Percentiles rank a stretch among this genome's conserved stretches.
Evolutionary conservation across 176 grass and related monocot species (phyloP).

Genomic region (Pontederia crassipes): DNA sequence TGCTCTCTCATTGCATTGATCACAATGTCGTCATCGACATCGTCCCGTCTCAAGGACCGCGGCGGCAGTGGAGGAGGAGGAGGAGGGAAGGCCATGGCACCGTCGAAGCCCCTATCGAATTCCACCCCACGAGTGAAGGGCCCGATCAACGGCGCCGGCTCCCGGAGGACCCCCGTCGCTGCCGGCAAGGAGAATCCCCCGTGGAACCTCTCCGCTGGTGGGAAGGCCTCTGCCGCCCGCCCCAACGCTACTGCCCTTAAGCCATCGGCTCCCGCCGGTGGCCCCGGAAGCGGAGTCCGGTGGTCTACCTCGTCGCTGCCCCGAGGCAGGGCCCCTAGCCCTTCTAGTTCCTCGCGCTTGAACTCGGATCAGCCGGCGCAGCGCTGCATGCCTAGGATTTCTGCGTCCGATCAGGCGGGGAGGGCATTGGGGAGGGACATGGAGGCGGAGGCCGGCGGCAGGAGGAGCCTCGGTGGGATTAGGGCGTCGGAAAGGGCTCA

Average conservation of each 20-base stretch:
- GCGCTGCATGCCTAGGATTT: slow-evolving; percentile 14
- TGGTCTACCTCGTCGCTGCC: slow-evolving; percentile 80
- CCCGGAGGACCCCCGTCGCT: slow-evolving; percentile 7
- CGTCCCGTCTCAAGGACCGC: slow-evolving; percentile 70
- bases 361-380: slow-evolving; percentile 27
- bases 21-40: slow-evolving; percentile 21
- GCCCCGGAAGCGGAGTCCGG: slow-evolving; percentile 24
- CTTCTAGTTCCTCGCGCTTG: slow-evolving; percentile 37
- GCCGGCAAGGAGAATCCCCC: slow-evolving; percentile 37
- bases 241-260: slow-evolving; percentile 9
- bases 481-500: slow-evolving; percentile 35
- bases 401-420: slow-evolving; percentile 32
- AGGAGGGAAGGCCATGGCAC: slow-evolving; percentile 27
- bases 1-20: too few relatives aligned
- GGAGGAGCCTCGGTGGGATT: slow-evolving; percentile 38
- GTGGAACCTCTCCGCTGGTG: slow-evolving; percentile 17
- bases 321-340: slow-evolving; percentile 49
- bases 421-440: slow-evolving; percentile 29
- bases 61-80: slow-evolving; percentile 18
- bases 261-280: slow-evolving; percentile 1
- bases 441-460: slow-evolving; percentile 25
- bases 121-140: slow-evolving; percentile 15
- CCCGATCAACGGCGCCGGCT: neutral
- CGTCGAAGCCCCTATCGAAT: neutral
- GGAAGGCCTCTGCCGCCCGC: slow-evolving; percentile 33